Percentiles rank a stretch among this genome's conserved stretches.
phyloP scores from a whole-genome alignment of 768 basidiomycete genomes.

The Ephemerocybe angulata region DNA sequence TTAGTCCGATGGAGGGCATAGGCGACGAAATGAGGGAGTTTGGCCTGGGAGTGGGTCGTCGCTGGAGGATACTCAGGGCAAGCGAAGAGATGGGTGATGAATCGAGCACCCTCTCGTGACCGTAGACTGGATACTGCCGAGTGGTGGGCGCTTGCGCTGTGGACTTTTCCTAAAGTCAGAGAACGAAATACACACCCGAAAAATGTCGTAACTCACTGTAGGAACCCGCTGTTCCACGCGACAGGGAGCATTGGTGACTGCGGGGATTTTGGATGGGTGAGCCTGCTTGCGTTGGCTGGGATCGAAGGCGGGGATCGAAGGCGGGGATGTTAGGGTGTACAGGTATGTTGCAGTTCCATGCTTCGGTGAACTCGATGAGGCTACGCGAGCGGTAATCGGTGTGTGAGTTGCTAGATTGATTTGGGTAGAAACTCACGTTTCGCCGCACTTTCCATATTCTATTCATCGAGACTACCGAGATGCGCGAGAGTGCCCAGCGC shows the following conservation, averaged over 20 bases:
- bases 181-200: neutral
- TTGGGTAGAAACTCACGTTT: too few relatives aligned
- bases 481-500: too few relatives aligned
- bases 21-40: constrained; percentile 76
- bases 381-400: too few relatives aligned
- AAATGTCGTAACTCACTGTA: neutral
- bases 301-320: neutral
- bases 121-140: constrained; percentile 60
- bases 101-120: constrained; percentile 75
- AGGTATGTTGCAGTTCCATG: too few relatives aligned
- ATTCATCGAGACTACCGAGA: too few relatives aligned
- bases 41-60: constrained; percentile 52
- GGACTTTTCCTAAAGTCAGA: constrained; percentile 17
- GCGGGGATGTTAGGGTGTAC: too few relatives aligned
- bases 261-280: too few relatives aligned
- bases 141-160: constrained; percentile 16
- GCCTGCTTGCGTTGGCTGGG: neutral
- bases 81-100: constrained; percentile 81
- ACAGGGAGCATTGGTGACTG: neutral
- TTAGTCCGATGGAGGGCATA: constrained; percentile 86
- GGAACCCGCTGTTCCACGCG: constrained; percentile 2
- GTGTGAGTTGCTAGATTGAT: too few relatives aligned
- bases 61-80: constrained; percentile 79
- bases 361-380: too few relatives aligned
- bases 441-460: too few relatives aligned